Evolutionary conservation across 805 yeast species (phyloP).

Genomic region (Candida vartiovaarae): DNA sequence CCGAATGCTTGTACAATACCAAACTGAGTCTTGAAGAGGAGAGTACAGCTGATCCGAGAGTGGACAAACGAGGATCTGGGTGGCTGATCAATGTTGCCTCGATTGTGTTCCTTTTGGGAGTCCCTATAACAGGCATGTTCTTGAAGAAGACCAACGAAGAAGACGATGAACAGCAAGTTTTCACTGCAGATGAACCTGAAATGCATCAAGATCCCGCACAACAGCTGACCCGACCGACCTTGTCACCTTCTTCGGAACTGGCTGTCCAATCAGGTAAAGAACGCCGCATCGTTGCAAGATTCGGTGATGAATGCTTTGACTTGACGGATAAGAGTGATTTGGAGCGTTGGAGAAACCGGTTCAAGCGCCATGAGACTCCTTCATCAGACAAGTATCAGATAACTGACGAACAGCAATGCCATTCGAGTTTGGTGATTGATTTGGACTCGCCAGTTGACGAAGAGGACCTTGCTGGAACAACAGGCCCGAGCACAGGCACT

Average conservation of each 20-base stretch:
- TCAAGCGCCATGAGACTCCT: background rate
- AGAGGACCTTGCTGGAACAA: no score
- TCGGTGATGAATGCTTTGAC: conserved; percentile 5
- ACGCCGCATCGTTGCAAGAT: background rate
- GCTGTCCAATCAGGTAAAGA: no score
- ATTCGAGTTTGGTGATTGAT: background rate
- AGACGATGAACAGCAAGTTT: no score
- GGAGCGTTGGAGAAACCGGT: conserved; percentile 7
- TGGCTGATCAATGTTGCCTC: background rate
- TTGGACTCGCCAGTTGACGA: conserved; percentile 1
- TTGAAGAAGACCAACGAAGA: no score
- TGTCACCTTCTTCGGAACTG: no score
- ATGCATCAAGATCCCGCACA: no score
- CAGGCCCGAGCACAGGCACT: no score
- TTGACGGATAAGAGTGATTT: conserved; percentile 5
- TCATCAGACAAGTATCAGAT: background rate
- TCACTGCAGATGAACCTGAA: no score
- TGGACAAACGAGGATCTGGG: background rate
- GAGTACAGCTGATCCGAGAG: background rate
- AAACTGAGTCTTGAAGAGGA: background rate
- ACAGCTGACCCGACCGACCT: no score
- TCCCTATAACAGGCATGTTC: no score
- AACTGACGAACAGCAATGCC: background rate
- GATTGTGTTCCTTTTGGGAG: background rate
- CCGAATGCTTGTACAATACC: background rate